Base-by-base conservation (phyloP, 257 asterid genomes). In the Scutellaria baicalensis region DNA sequence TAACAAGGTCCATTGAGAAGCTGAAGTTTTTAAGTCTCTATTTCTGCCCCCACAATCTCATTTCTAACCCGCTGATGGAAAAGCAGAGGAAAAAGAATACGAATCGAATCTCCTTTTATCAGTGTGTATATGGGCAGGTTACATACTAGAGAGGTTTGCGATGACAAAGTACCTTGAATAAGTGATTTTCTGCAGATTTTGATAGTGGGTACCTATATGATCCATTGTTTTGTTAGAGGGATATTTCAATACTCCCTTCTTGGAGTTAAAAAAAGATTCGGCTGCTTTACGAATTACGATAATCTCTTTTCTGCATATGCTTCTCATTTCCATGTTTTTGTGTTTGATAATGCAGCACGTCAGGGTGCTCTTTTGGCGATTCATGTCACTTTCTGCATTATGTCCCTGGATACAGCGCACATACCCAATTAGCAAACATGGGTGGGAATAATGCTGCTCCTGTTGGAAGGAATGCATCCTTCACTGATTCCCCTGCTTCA, bases 341-440 rank as follows among this genome's bases (percentile, higher is more conserved):
- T 33, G 2, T 49, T 27, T 63, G 38, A 50, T 23, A 54, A 55
- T 78, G 75, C 88, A 85, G 90, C 77, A 74, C 87, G 11, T 74
- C 84, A 2, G 90, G 90, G 54, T 85, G 88, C 68, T 71, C 86
- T 10, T 85, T 73, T 36, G 90, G 88, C 23, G 88, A 80, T 56
- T 64, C 84, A 39, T 85, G 90, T 56, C 90, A 85, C 72, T 85
- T 78, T 65, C 73, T 72, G 42, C 90, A 85, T 44, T 75, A 80
- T 59, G 64, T 74, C 51, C 90, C 90, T 43, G 88, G 88, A 14
- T 79, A 82, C 73, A 82, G 39, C 44, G 86, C 86, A 10, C 86
- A 79, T 44, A 39, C 78, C 38, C 86, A 82, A 72, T 62, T 82
- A 73, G 84, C 82, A 36, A 82, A 79, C 60, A 5, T 55, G 55